Percentiles rank a stretch among this genome's conserved stretches.
These are phyloP conservation scores for Eucalyptus pauciflora DNA, from an alignment of 345 rosid genomes.

Conservation along the genomic window DNA sequence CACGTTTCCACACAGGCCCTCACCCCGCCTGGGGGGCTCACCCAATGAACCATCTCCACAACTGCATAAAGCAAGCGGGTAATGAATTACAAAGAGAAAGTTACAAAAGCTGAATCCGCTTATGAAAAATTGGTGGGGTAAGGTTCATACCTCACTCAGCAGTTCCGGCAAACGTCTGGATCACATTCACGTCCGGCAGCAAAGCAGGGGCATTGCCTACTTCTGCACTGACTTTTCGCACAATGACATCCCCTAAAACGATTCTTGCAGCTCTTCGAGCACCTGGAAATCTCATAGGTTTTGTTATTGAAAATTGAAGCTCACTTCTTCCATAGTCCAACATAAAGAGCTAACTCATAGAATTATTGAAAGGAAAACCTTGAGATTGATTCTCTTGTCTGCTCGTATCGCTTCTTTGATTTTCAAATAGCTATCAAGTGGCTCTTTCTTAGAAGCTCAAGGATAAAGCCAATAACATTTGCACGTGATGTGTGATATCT, in stretches of 20 bases:
- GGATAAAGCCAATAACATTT: neutral
- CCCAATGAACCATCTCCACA: slow-evolving; percentile 71
- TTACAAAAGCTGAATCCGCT: neutral
- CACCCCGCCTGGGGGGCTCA: slow-evolving; percentile 58
- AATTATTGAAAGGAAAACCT: neutral
- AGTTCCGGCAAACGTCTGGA: slow-evolving; percentile 94
- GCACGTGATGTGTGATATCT: neutral
- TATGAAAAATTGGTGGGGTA: neutral
- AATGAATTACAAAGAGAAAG: neutral
- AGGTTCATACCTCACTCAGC: slow-evolving; percentile 58
- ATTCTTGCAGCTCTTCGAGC: slow-evolving; percentile 95
- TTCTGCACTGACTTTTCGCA: slow-evolving; percentile 98
- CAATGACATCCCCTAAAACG: slow-evolving; percentile 99
- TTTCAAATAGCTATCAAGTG: neutral
- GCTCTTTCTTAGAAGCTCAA: neutral
- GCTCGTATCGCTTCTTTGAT: neutral
- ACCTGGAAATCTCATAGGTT: slow-evolving; percentile 31
- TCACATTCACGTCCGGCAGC: slow-evolving; percentile 99
- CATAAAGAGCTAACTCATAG: neutral
- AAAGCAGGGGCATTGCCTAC: slow-evolving; percentile 97
- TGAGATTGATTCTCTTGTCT: neutral
- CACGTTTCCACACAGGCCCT: slow-evolving; percentile 83
- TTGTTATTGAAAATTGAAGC: neutral
- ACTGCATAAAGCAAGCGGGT: slow-evolving; percentile 13
- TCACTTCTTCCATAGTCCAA: neutral